Base-by-base conservation (phyloP, 306 rosid species). In the Medicago lupulina region DNA sequence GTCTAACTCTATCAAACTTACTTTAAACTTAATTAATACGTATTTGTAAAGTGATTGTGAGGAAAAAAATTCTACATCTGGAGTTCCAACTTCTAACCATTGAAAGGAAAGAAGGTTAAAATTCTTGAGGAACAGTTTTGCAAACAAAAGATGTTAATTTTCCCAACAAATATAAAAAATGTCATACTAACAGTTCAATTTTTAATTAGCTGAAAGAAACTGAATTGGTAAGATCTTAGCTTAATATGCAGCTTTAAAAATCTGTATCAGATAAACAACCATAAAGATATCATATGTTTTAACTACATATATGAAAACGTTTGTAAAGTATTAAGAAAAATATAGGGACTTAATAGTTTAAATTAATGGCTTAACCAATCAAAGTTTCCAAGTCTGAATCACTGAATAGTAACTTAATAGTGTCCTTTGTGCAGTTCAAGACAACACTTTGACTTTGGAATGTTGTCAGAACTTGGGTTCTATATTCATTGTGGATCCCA, bases 401-500 rank as follows among this genome's bases (percentile, higher is more conserved):
- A 47, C 10, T 7, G 44, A 61, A 74, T 18, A 59, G 67, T 7
- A 61, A 61, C 4, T 50, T 5, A 49, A 50, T 63, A 38, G 66
- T 65, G 39, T 75, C 43, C 9, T 21, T 8, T 59, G 61, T 23
- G 49, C 68, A 54, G 38, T 28, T 66, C 12, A 13, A 13, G 54
- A 73, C 67, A 73, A 23, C 23, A 25, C 25, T 21, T 57, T 31
- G 31, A 61, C 59, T 43, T 23, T 8, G 19, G 38, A 14, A 16
- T 47, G 11, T 17, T 58, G 60, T 58, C 67, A 25, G 59, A 13
- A 14, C 39, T 34, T 0, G 49, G 40, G 7, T 62, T 54, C 59
- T 63, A 31, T 67, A 43, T 72, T 25, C n/a, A 64, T 36, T 47
- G 41, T 66, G 28, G 74, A 73, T 15, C 63, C 36, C 19, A 57